Base-by-base conservation (phyloP, 352 stramenopile genomes). In the Phytophthora rubi region DNA sequence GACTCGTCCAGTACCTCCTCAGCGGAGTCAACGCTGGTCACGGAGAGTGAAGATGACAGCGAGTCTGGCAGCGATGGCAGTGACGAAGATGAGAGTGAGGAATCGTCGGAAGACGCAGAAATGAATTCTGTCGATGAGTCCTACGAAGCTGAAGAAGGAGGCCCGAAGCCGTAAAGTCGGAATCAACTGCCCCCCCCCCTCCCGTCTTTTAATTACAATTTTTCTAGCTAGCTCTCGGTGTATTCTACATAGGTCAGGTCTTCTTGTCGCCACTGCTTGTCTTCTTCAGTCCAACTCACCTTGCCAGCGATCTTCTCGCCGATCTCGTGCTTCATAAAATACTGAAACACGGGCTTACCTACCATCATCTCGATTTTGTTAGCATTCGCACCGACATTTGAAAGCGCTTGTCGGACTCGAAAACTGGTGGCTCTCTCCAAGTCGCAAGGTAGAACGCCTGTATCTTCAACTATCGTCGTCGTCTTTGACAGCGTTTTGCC, bases 231-330 rank as follows among this genome's bases (percentile, higher is more conserved):
- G 26, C 75, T 83, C 60, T 92, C 86, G 3, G 78, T 80, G 68
- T 92, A 91, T 73, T 91, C 86, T 72, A 92, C 84, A 59, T 91
- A 90, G 8, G 84, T 74, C 39, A 91, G 70, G 53, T 94, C 86
- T 57, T 82, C 72, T 39, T 77, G 58, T 5, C 82, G 70, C 86
- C 82, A 94, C 18, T 80, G 71, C 48, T 89, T 89, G 57, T 92
- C 84, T 53, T 91, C 80, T 8, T 92, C 78, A 4, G 55, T 85
- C 86, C 86, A 93, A 23, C 57, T 58, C 55, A 89, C 81, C 13
- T 68, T 76, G 2, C 84, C 84, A 10, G 81, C 73, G 39, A 92
- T 80, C 53, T 94, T 92, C 3, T 63, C 58, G 12, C 76, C 75
- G 45, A 94, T 89, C 23, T 76, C 56, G 59, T 91, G 79, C 66